phyloP scores from a whole-genome alignment of 2,329 filamentous ascomycete genomes.

The Cladosporium oxysporum region DNA sequence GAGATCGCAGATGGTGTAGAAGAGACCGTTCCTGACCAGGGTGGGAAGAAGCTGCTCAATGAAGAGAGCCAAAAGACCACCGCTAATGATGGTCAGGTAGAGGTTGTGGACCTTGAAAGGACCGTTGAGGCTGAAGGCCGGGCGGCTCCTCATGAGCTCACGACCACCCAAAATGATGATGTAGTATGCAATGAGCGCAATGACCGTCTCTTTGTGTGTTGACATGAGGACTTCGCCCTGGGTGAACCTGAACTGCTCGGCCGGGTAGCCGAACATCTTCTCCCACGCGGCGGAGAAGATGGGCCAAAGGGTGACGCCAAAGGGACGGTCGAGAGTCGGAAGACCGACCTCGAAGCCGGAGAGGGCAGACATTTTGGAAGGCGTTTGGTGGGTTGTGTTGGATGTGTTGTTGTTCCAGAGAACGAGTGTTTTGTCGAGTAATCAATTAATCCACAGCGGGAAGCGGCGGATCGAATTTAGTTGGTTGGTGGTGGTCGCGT shows the following conservation, averaged over 20 bases:
- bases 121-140: slow-evolving; percentile 81
- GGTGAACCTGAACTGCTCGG: slow-evolving; percentile 82
- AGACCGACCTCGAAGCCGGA: slow-evolving; percentile 57
- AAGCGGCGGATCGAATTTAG: slow-evolving; percentile 14
- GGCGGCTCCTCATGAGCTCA: slow-evolving; percentile 84
- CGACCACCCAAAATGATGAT: slow-evolving; percentile 88
- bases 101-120: slow-evolving; percentile 98
- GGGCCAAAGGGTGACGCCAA: slow-evolving; percentile 89
- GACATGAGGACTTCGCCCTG: slow-evolving; percentile 85
- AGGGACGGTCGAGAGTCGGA: slow-evolving; percentile 87
- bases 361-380: slow-evolving; percentile 49
- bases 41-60: slow-evolving; percentile 88
- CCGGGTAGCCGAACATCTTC: slow-evolving; percentile 74
- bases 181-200: slow-evolving; percentile 87
- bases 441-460: slow-evolving; percentile 9
- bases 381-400: neutral
- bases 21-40: slow-evolving; percentile 76
- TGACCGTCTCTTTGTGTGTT: slow-evolving; percentile 77
- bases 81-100: slow-evolving; percentile 84
- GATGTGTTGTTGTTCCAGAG: neutral
- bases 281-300: slow-evolving; percentile 88
- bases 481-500: slow-evolving; percentile 12
- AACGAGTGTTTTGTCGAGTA: neutral
- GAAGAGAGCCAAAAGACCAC: slow-evolving; percentile 77
- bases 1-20: slow-evolving; percentile 80